Evolutionary conservation across 2,329 filamentous ascomycete genomes (phyloP), one percentile per base, ranked within the genome.

Genomic region (Aspergillus aculeatinus): DNA sequence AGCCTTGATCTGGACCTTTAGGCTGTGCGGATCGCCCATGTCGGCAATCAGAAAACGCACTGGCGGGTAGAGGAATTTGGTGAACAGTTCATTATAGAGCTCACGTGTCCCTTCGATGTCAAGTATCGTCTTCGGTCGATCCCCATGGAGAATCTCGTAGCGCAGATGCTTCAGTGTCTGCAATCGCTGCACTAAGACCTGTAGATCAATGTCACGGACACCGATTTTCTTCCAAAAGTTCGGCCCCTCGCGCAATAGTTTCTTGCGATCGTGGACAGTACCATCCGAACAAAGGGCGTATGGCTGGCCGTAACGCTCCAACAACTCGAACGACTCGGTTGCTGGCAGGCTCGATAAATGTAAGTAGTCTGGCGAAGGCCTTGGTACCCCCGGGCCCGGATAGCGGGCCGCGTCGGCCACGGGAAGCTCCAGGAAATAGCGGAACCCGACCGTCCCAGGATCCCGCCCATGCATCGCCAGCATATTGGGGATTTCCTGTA

Each of bases 401-500:
- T 72, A 72, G 48, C 65, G 61, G 44, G 68, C 51, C 1, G 61
- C 60, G 62, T 80, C 79, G 0, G 78, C 73, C 4, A 81, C 70
- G 1, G 79, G 74, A 5, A 80, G 66, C 60, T 83, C 80, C 4
- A 82, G 70, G 57, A 78, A 82, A 67, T 81, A 72, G 33, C 79
- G 77, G 55, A 80, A 77, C 0, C 80, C 80, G 11, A 81, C 67
- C 1, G 79, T 80, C 0, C 81, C 81, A 0, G 75, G 74, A 60
- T 82, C 80, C 27, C 73, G 72, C 6, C 79, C 80, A 21, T 78
- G 77, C 14, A 74, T 71, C 19, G 73, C 75, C 4, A 81, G 70
- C 80, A 82, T 82, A 59, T 80, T 82, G 0, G 80, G 80, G 2
- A 80, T 71, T 64, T 83, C 80, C 53, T 78, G 80, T 12, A 79